Evolutionary conservation across 352 stramenopile genomes (phyloP).

Genomic region (Phytopythium mirpurense): DNA sequence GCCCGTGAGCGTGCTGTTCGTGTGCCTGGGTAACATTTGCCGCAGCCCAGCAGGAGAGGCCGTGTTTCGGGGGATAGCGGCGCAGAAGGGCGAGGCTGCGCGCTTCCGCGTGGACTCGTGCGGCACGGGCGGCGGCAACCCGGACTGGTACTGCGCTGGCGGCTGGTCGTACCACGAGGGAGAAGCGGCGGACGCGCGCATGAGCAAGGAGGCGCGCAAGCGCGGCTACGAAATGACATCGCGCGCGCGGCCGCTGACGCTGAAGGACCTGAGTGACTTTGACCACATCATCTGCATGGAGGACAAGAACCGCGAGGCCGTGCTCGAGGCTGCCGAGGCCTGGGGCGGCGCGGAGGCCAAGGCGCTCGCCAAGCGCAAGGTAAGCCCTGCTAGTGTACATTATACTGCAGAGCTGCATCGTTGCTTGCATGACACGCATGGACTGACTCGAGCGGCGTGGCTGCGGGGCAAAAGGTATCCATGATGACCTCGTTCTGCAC

Average conservation of each 20-base stretch:
- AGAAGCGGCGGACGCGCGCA: constrained; percentile 73
- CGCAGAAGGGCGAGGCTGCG: constrained; percentile 15
- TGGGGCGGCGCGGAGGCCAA: constrained; percentile 67
- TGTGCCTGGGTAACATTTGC: constrained; percentile 90
- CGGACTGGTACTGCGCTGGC: constrained; percentile 68
- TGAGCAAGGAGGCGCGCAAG: constrained; percentile 82
- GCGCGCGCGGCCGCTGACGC: constrained; percentile 63
- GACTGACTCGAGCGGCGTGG: constrained; percentile 3
- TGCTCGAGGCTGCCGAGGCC: constrained; percentile 72
- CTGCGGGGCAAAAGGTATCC: constrained; percentile 35
- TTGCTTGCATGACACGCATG: too few relatives aligned
- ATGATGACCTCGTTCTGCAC: constrained; percentile 86
- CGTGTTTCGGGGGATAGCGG: constrained; percentile 81
- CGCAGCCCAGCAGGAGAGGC: constrained; percentile 77
- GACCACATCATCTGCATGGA: constrained; percentile 91
- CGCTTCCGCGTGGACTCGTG: constrained; percentile 78
- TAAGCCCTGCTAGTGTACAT: constrained; percentile 4
- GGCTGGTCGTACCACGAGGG: constrained; percentile 87
- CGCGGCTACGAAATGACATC: constrained; percentile 81
- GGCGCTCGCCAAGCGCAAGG: constrained; percentile 52
- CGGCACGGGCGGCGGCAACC: constrained; percentile 78
- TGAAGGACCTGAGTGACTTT: constrained; percentile 70
- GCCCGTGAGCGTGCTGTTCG: constrained; percentile 73
- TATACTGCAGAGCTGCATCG: neutral
- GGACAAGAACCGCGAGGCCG: constrained; percentile 71